Conservation (phyloP, 352 stramenopile genomes). For the Phytopythium aichiense region DNA sequence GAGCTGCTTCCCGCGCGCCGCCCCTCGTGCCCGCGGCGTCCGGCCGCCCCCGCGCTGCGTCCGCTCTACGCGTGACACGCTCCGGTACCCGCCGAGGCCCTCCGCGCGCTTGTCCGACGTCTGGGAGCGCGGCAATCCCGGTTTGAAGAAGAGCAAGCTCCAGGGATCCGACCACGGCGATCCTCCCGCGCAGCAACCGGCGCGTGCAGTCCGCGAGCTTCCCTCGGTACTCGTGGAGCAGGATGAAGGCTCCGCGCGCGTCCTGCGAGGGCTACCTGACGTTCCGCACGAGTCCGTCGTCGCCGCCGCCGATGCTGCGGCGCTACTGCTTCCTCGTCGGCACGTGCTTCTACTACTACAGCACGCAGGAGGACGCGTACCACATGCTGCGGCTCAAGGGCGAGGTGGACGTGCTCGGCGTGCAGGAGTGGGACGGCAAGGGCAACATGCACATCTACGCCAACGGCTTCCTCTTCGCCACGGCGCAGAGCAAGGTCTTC, state of each 20-base stretch:
- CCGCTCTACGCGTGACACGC: neutral
- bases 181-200: conserved; percentile 17
- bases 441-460: conserved; percentile 91
- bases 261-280: conserved; percentile 85
- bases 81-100: neutral
- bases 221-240: conserved; percentile 34
- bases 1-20: neutral
- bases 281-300: conserved; percentile 83
- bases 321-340: conserved; percentile 87
- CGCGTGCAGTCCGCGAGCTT: conserved; percentile 5
- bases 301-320: conserved; percentile 79
- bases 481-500: conserved; percentile 87
- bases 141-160: neutral
- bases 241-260: conserved; percentile 79
- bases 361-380: conserved; percentile 89
- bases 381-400: conserved; percentile 85
- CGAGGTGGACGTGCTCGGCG: conserved; percentile 84
- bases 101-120: neutral
- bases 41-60: neutral
- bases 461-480: conserved; percentile 86
- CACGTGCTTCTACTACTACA: conserved; percentile 88
- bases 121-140: neutral
- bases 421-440: conserved; percentile 91
- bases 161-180: conserved; percentile 6
- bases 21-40: neutral